A percentile compares a stretch with the other conserved stretches of the same genome.
Conservation (phyloP, 345 rosid species). For the Arabis alpina region DNA sequence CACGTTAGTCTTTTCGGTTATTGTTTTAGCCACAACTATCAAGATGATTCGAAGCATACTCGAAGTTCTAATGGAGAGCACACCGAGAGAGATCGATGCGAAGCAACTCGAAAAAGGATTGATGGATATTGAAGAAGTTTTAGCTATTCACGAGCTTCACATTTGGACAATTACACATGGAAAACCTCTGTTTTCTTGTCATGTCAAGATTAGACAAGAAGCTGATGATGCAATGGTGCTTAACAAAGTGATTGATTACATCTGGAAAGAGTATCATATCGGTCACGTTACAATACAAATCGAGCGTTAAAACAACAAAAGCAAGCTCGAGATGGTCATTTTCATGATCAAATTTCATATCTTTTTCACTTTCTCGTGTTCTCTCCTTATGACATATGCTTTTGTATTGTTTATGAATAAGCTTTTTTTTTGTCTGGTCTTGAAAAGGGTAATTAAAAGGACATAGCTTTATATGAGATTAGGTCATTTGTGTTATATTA, state of each 20-base stretch:
- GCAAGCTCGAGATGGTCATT: constrained; percentile 25
- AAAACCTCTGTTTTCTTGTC: constrained; percentile 36
- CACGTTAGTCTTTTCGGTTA: constrained; percentile 67
- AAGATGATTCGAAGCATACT: constrained; percentile 61
- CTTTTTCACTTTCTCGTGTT: constrained; percentile 31
- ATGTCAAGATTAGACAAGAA: constrained; percentile 48
- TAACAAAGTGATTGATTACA: constrained; percentile 60
- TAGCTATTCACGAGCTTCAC: constrained; percentile 49
- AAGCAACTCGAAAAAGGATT: constrained; percentile 59
- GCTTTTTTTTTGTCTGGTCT: constrained; percentile 9
- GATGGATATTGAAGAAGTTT: constrained; percentile 58
- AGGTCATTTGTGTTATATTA: constrained; percentile 19
- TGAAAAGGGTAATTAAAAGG: constrained; percentile 28
- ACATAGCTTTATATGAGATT: constrained; percentile 32
- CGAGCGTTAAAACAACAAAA: constrained; percentile 50
- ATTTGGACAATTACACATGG: constrained; percentile 37
- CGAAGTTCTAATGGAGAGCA: constrained; percentile 79
- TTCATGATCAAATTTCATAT: constrained; percentile 24
- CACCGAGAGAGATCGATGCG: constrained; percentile 70
- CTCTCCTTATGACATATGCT: constrained; percentile 22
- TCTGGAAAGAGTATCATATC: constrained; percentile 59
- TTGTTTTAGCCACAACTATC: constrained; percentile 66
- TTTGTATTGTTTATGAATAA: constrained; percentile 25
- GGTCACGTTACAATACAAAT: constrained; percentile 77
- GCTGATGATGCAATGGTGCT: constrained; percentile 64